Base-by-base conservation (phyloP, 441 rosid genomes). In the Pelargonium fulgidum region DNA sequence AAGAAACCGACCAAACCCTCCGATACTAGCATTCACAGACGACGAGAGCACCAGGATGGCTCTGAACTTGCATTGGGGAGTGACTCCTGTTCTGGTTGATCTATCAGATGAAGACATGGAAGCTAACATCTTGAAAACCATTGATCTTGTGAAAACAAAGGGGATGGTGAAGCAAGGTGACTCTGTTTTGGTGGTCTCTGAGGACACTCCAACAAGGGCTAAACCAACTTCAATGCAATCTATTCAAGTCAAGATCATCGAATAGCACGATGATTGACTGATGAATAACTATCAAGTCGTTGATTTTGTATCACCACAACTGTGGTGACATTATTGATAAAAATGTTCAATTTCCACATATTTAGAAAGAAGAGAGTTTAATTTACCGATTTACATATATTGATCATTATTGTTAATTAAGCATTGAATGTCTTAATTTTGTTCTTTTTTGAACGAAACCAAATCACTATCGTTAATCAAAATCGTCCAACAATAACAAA, bases 1-100 rank as follows among this genome's bases (percentile, higher is more conserved):
- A 3, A 79, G 83, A 12, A 81, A 78, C 75, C 83, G 87, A 4
- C 87, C 87, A 0, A 71, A 72, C 72, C 78, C 82, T 59, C 87
- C 85, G 65, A 81, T 84, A 54, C 78, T 84, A 6, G 85, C 87
- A 0, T 84, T 84, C 77, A 84, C 85, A 0, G 68, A 73, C 0
- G 73, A 72, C 16, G 71, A 61, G 0, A 70, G 77, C 82, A 80
- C 85, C 48, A 77, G 78, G 63, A 81, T 79, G 85, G 79, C 83
- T 16, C 76, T 84, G 61, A 84, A 80, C 70, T 77, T 84, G 70
- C 83, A 76, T 65, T 84, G 87, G 87, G 87, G 87, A 52, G 82
- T 83, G 4, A 72, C 71, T 58, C 87, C 87, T 9, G 65, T 83
- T 8, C 72, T 78, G 0, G 47, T 77, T 0, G 48, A 72, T 62